Conservation (phyloP, 345 rosid species). For the Xanthoceras sorbifolium region DNA sequence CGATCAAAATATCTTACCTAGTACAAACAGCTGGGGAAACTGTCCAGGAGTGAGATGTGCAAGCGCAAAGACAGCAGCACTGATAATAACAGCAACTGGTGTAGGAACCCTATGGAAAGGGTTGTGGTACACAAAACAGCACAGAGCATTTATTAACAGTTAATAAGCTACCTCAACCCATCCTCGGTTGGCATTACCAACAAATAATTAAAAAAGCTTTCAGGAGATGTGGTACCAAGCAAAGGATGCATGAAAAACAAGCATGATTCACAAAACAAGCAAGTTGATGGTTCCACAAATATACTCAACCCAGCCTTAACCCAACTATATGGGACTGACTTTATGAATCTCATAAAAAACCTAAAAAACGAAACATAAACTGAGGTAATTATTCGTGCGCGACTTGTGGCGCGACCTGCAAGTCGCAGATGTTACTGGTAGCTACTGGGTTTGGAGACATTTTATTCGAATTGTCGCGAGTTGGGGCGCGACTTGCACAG, state of each 20-base stretch:
- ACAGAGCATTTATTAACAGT: not conserved
- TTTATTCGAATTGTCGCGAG: too few species aligned
- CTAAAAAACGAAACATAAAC: too few species aligned
- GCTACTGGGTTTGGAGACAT: too few species aligned
- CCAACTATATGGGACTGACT: not conserved
- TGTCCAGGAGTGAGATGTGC: slow-evolving; percentile 93
- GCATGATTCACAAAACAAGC: not conserved
- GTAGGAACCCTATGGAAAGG: slow-evolving; percentile 72
- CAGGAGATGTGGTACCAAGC: not conserved
- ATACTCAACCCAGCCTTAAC: not conserved
- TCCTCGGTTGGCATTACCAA: not conserved
- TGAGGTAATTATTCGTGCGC: too few species aligned
- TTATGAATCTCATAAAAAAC: not conserved
- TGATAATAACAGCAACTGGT: slow-evolving; percentile 70
- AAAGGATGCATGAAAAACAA: not conserved
- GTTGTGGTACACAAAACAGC: not conserved
- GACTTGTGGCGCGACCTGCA: too few species aligned
- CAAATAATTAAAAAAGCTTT: not conserved
- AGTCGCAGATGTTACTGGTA: too few species aligned
- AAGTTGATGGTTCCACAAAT: not conserved
- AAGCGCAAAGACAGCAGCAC: slow-evolving; percentile 90
- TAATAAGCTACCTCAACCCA: not conserved
- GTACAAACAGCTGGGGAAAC: slow-evolving; percentile 83
- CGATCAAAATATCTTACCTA: slow-evolving; percentile 47
- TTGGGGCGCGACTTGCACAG: too few species aligned